A percentile compares a stretch with the other conserved stretches of the same genome.
phyloP scores from a whole-genome alignment of 225 moss, liverwort and hornwort species.

The Neckera pumila region DNA sequence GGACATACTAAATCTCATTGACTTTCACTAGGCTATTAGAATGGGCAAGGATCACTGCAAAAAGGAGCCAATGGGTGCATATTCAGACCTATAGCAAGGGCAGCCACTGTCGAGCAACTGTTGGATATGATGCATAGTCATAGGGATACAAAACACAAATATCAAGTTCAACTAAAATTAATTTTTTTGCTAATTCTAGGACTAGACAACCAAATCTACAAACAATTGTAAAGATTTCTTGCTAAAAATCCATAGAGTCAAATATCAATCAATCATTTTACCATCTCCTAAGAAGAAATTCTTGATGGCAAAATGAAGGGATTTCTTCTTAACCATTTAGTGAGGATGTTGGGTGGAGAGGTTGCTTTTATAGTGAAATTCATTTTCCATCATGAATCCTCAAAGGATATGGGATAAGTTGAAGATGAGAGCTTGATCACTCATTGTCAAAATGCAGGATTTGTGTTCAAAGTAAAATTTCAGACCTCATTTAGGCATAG shows the following conservation, averaged over 20 bases:
- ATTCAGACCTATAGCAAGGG: neutral
- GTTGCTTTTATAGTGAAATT: neutral
- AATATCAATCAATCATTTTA: neutral
- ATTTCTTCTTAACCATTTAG: rapidly evolving
- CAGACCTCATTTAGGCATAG: neutral
- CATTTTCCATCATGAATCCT: neutral
- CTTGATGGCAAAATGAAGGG: rapidly evolving
- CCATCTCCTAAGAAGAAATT: rapidly evolving
- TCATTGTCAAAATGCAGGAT: neutral
- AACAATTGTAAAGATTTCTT: neutral
- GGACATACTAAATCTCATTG: neutral
- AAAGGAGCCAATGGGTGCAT: neutral
- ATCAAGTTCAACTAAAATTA: no score
- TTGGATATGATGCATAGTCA: neutral
- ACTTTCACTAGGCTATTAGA: neutral
- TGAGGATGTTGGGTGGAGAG: rapidly evolving
- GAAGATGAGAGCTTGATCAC: neutral
- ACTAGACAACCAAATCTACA: neutral
- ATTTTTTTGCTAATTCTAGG: no score
- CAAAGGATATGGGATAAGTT: neutral
- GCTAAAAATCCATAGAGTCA: rapidly evolving
- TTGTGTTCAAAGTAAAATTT: neutral
- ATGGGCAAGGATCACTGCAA: neutral
- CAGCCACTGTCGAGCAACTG: neutral
- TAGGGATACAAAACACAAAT: neutral